phyloP scores from a whole-genome alignment of 164 flowering plant genomes.

The Vitis rotundifolia region DNA sequence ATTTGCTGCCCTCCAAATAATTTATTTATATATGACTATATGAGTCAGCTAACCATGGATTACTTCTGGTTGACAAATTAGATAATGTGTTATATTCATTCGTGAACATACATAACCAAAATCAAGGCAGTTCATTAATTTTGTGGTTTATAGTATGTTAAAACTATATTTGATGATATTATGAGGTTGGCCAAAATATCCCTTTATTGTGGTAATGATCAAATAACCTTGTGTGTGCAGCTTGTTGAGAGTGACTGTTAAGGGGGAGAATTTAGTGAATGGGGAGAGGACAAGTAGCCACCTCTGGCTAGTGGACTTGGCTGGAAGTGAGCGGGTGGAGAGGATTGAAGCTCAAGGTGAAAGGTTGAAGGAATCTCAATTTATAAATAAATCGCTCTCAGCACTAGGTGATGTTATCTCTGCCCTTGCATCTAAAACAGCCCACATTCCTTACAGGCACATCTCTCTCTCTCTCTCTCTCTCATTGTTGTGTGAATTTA shows the following conservation, averaged over 20 bases:
- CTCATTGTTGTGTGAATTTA: neutral
- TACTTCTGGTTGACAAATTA: neutral
- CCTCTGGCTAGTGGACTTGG: conserved; percentile 88
- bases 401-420: conserved; percentile 89
- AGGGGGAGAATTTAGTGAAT: conserved; percentile 62
- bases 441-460: conserved; percentile 82
- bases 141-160: too few species aligned
- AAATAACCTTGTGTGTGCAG: conserved; percentile 29
- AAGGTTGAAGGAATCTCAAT: conserved; percentile 83
- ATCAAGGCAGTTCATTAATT: too few species aligned
- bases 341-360: conserved; percentile 85
- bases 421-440: conserved; percentile 72
- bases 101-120: too few species aligned
- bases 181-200: neutral
- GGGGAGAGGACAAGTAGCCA: conserved; percentile 73
- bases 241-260: conserved; percentile 72
- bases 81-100: too few species aligned
- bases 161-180: too few species aligned
- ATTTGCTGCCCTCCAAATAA: neutral
- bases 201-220: too few species aligned
- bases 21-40: too few species aligned
- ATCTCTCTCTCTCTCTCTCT: conserved; percentile 18
- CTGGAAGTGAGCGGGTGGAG: conserved; percentile 89
- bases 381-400: conserved; percentile 79
- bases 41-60: too few species aligned